Conservation (phyloP, 352 stramenopile genomes). For the Phytophthora cajani region DNA sequence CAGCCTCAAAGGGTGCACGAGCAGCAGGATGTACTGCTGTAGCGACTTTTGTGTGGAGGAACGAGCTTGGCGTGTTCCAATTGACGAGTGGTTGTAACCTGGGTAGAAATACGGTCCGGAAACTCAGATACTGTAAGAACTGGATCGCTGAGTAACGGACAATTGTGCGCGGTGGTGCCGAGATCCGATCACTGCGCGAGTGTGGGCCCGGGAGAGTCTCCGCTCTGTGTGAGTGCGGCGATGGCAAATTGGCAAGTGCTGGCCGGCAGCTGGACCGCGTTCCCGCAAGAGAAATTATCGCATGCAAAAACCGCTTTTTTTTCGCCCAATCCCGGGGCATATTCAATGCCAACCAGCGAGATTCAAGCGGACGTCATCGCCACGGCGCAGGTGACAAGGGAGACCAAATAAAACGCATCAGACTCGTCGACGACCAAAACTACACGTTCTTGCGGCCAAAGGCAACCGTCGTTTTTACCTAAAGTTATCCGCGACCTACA, state of each 20-base stretch:
- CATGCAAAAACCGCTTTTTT: slow-evolving; percentile 20
- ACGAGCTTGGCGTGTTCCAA: slow-evolving; percentile 24
- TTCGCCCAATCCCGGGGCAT: slow-evolving; percentile 12
- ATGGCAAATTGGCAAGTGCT: slow-evolving; percentile 11
- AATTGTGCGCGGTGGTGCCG: not conserved
- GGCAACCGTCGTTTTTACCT: not conserved
- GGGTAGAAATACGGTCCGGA: slow-evolving; percentile 18
- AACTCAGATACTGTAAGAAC: slow-evolving; percentile 30
- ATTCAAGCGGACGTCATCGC: slow-evolving; percentile 23
- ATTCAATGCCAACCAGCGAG: slow-evolving; percentile 23
- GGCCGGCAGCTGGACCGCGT: slow-evolving; percentile 11
- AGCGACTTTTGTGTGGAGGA: slow-evolving; percentile 15
- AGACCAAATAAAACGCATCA: slow-evolving; percentile 1
- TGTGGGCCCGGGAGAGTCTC: slow-evolving; percentile 4
- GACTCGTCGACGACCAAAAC: not conserved
- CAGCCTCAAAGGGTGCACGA: too few species aligned
- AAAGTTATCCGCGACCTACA: not conserved
- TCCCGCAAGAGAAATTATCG: slow-evolving; percentile 16
- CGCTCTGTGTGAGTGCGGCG: not conserved
- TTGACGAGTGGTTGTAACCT: slow-evolving; percentile 29
- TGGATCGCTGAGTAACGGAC: slow-evolving; percentile 11
- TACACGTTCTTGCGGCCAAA: not conserved
- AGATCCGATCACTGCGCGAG: not conserved
- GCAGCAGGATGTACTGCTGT: not conserved
- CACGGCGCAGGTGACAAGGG: not conserved